Evolutionary conservation across 805 yeast genomes (phyloP), one percentile per base, ranked within the genome.

Genomic region (Pichia heedii): DNA sequence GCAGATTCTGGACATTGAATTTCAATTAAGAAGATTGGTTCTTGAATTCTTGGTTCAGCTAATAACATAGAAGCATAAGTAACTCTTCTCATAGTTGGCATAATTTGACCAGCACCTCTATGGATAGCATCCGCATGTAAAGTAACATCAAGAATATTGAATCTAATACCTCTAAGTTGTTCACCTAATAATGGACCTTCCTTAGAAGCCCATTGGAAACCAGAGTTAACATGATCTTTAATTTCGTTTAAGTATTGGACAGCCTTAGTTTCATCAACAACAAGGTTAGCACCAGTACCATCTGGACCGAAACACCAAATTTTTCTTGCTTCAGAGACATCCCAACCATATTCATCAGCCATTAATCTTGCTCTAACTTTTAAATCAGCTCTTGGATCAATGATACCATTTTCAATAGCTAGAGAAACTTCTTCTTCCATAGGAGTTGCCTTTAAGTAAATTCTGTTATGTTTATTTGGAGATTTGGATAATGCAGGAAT

Each of bases 291-390:
- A 76, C 98, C 98, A 71, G 77, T 81, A 74, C 97, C 97, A 68
- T 90, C 98, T 70, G 98, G 97, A 78, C 98, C 98, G 88, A 90
- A 90, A 84, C 96, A 87, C 98, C 98, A 90, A 69, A 90, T 93
- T 93, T 93, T 90, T 84, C 98, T 89, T 75, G 97, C 98, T 69
- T 90, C 98, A 61, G 96, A 81, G 69, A 93, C 97, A 70, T 90
- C 97, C 98, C 98, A 90, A 61, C 90, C 96, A 83, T 73, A 93
- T 71, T 93, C 96, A 71, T 90, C 97, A 68, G 97, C 97, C 80
- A 90, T 78, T 68, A 86, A 65, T 83, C 97, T 89, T 62, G 97
- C 98, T 81, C 98, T 89, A 63, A 86, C 84, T 82, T 90, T 90
- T 86, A 90, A 79, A 78, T 90, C 98, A 66, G 90, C 97, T 75